A percentile compares a stretch with the other conserved stretches of the same genome.
phyloP scores from a whole-genome alignment of 2,329 filamentous ascomycete genomes.

The Lachnellula cervina region DNA sequence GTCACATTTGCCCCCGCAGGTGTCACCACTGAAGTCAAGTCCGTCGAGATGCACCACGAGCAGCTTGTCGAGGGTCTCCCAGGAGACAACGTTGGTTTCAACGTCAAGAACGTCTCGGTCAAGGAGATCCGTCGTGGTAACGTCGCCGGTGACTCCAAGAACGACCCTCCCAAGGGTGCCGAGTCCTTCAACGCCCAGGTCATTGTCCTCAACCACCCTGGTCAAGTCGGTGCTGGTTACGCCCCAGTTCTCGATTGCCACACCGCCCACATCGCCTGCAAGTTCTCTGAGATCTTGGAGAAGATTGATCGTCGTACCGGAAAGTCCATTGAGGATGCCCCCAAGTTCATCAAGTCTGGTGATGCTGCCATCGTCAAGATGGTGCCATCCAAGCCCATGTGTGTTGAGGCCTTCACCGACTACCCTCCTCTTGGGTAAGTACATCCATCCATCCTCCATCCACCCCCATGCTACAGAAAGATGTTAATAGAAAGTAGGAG shows the following conservation, averaged over 20 bases:
- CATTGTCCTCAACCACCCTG: slow-evolving; percentile 99
- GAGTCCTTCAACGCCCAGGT: slow-evolving; percentile 99
- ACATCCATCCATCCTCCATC: slow-evolving; percentile 74
- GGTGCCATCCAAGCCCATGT: slow-evolving; percentile 99
- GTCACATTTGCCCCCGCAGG: slow-evolving; percentile 97
- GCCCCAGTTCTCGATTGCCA: slow-evolving; percentile 99
- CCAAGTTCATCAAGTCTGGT: slow-evolving; percentile 99
- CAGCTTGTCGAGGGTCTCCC: slow-evolving; percentile 92
- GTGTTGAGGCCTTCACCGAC: slow-evolving; percentile 99
- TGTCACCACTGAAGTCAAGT: slow-evolving; percentile 99
- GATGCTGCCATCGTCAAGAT: slow-evolving; percentile 99
- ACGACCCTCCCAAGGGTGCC: slow-evolving; percentile 85
- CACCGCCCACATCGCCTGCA: slow-evolving; percentile 99
- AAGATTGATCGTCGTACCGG: slow-evolving; percentile 99
- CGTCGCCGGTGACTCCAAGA: slow-evolving; percentile 99
- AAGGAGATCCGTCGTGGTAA: slow-evolving; percentile 99
- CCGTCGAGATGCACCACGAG: slow-evolving; percentile 99
- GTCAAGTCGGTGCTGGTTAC: slow-evolving; percentile 98
- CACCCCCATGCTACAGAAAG: not conserved
- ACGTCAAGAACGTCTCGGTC: slow-evolving; percentile 99
- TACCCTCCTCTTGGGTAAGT: slow-evolving; percentile 98
- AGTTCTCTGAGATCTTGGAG: slow-evolving; percentile 98
- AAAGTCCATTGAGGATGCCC: slow-evolving; percentile 84
- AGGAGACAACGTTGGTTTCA: slow-evolving; percentile 99
- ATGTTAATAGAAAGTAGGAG: too few species aligned